Evolutionary conservation across 129 eudicot species (phyloP).

Genomic region (Helichrysum umbraculigerum): DNA sequence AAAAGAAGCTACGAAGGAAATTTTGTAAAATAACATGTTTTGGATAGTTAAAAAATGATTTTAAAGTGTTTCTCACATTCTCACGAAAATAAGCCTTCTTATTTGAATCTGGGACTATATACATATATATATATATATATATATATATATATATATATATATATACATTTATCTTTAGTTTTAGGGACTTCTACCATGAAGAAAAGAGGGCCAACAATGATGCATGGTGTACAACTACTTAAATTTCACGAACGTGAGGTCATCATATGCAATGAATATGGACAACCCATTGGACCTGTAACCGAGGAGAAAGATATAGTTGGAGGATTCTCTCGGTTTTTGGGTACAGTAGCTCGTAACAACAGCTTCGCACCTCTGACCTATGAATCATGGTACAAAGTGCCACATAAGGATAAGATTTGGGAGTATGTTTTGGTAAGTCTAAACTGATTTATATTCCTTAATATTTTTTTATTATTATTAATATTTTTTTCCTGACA

Average conservation of each 20-base stretch:
- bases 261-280: slow-evolving; percentile 7
- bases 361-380: not conserved
- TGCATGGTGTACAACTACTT: not conserved
- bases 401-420: not conserved
- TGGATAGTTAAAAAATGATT: too few species aligned
- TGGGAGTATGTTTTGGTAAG: slow-evolving; percentile 14
- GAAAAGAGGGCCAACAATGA: slow-evolving; percentile 19
- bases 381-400: not conserved
- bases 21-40: too few species aligned
- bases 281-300: slow-evolving; percentile 6
- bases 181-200: not conserved
- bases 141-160: too few species aligned
- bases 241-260: not conserved
- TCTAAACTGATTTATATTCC: not conserved
- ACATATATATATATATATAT: too few species aligned
- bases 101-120: too few species aligned
- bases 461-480: not conserved
- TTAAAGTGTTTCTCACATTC: too few species aligned
- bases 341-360: slow-evolving; percentile 1
- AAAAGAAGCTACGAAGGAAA: too few species aligned
- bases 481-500: not conserved
- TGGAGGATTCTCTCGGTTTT: slow-evolving; percentile 3
- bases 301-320: slow-evolving; percentile 9
- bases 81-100: too few species aligned
- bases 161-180: not conserved